A percentile compares a stretch with the other conserved stretches of the same genome.
phyloP scores from a whole-genome alignment of 805 yeast species.

The Candida boleticola region DNA sequence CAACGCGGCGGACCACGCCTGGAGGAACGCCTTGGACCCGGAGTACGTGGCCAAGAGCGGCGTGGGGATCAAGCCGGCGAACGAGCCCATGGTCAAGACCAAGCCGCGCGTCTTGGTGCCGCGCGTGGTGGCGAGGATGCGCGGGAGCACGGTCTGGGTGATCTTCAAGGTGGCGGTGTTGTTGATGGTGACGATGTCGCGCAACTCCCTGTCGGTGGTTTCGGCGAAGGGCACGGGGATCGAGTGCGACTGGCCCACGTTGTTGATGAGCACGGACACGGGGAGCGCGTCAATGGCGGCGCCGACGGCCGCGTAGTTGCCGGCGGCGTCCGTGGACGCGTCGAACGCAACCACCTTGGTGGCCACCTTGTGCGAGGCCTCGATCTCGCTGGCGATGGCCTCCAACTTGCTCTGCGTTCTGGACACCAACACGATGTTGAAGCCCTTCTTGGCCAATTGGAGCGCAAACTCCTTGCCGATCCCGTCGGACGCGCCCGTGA shows the following conservation, averaged over 20 bases:
- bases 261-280: slow-evolving; percentile 78
- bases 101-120: slow-evolving; percentile 58
- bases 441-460: slow-evolving; percentile 83
- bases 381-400: slow-evolving; percentile 60
- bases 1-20: slow-evolving; percentile 86
- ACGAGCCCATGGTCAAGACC: slow-evolving; percentile 93
- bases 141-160: slow-evolving; percentile 77
- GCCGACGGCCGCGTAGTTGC: slow-evolving; percentile 53
- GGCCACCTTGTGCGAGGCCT: slow-evolving; percentile 53
- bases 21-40: slow-evolving; percentile 94
- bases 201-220: slow-evolving; percentile 71
- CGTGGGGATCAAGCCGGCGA: slow-evolving; percentile 91
- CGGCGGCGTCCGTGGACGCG: slow-evolving; percentile 60
- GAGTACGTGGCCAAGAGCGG: slow-evolving; percentile 92
- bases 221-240: slow-evolving; percentile 92
- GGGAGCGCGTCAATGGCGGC: slow-evolving; percentile 50
- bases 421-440: slow-evolving; percentile 79
- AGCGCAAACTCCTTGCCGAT: slow-evolving; percentile 88
- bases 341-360: slow-evolving; percentile 76
- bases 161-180: slow-evolving; percentile 79
- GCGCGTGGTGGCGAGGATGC: slow-evolving; percentile 54
- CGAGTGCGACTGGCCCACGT: slow-evolving; percentile 92
- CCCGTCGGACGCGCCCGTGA: slow-evolving; percentile 98
- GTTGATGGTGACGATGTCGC: slow-evolving; percentile 80
- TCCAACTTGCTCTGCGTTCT: slow-evolving; percentile 80